A percentile compares a stretch with the other conserved stretches of the same genome.
Evolutionary conservation across 805 yeast genomes (phyloP).

Genomic region (Yarrowia sp.): DNA sequence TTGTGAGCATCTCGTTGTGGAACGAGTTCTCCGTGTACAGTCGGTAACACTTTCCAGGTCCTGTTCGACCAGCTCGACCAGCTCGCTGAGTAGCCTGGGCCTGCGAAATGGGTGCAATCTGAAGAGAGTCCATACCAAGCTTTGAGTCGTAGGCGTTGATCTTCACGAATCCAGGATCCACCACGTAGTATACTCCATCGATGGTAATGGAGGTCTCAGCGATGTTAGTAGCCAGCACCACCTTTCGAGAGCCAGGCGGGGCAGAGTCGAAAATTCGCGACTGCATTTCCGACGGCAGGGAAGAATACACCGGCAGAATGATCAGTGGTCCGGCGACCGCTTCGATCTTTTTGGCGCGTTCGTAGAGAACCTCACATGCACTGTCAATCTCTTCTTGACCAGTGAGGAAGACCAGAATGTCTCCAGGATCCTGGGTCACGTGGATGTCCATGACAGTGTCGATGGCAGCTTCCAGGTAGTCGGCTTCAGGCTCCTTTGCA

Average conservation of each 20-base stretch:
- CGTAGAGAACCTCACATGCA: slow-evolving; percentile 68
- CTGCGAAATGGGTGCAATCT: slow-evolving; percentile 83
- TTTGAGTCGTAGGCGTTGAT: slow-evolving; percentile 85
- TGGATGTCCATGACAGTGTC: slow-evolving; percentile 88
- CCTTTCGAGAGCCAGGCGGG: slow-evolving; percentile 73
- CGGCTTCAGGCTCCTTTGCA: slow-evolving; percentile 83
- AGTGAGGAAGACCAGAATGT: slow-evolving; percentile 83
- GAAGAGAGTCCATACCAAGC: slow-evolving; percentile 83
- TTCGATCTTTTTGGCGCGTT: slow-evolving; percentile 66
- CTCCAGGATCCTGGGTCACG: slow-evolving; percentile 59
- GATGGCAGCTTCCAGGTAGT: slow-evolving; percentile 84
- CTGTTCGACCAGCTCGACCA: slow-evolving; percentile 97
- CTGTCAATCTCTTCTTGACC: slow-evolving; percentile 96
- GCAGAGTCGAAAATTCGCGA: slow-evolving; percentile 81
- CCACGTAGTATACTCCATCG: slow-evolving; percentile 91
- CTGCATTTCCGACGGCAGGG: slow-evolving; percentile 83
- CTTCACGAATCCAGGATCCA: slow-evolving; percentile 93
- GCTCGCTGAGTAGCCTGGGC: slow-evolving; percentile 97
- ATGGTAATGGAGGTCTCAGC: slow-evolving; percentile 97
- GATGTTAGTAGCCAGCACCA: slow-evolving; percentile 91
- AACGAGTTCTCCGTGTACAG: slow-evolving; percentile 83
- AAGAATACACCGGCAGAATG: slow-evolving; percentile 87
- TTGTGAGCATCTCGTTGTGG: slow-evolving; percentile 68
- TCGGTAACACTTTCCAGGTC: slow-evolving; percentile 93
- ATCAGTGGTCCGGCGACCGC: slow-evolving; percentile 57